Evolutionary conservation across 1,284 basidiomycete species (phyloP).

Genomic region (Gomphus bonarii): DNA sequence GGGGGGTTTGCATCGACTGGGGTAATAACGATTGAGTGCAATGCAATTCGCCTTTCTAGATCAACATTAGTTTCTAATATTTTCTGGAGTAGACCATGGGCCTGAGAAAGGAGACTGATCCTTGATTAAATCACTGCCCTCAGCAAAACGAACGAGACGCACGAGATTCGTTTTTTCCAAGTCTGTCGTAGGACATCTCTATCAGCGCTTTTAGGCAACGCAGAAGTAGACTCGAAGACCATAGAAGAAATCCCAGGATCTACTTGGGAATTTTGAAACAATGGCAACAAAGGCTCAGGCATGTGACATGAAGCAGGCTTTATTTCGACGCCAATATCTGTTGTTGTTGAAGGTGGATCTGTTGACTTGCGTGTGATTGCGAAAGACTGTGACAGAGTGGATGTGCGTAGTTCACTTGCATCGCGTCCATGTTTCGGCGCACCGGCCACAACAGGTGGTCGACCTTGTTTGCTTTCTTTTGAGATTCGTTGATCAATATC

Average conservation of each 20-base stretch:
- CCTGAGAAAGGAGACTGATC: background rate
- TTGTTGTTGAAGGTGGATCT: background rate
- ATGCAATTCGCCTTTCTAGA: background rate
- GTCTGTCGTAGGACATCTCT: background rate
- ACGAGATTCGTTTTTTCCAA: constrained; percentile 3
- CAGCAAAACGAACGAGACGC: background rate
- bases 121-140: background rate
- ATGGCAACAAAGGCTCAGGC: background rate
- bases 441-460: background rate
- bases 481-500: background rate
- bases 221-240: background rate
- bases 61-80: background rate
- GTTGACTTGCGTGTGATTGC: background rate
- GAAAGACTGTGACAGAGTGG: background rate
- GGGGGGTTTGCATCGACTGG: background rate
- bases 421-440: background rate
- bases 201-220: background rate
- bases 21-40: background rate
- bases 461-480: background rate
- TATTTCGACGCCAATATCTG: background rate
- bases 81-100: background rate
- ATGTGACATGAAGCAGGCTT: background rate
- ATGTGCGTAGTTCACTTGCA: background rate
- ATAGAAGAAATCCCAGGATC: background rate
- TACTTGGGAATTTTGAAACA: background rate